A percentile compares a stretch with the other conserved stretches of the same genome.
Conservation (phyloP, 1,139 yeast genomes). For the Diutina rugosa region DNA sequence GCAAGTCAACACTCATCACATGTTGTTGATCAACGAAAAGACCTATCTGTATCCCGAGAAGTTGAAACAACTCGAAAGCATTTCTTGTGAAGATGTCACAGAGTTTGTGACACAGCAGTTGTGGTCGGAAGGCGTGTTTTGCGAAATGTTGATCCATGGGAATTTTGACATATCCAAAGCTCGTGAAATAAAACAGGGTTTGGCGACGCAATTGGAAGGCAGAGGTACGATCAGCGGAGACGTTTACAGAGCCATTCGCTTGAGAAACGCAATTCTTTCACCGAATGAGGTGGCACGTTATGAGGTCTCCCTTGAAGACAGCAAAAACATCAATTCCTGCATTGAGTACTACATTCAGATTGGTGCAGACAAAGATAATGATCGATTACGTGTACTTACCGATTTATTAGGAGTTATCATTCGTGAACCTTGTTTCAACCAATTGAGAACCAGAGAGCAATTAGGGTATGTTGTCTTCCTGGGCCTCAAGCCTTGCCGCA, state of each 20-base stretch:
- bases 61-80: slow-evolving; percentile 30
- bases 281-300: slow-evolving; percentile 31
- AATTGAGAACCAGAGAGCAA: slow-evolving; percentile 86
- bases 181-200: slow-evolving; percentile 11
- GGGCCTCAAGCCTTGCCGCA: slow-evolving; percentile 54
- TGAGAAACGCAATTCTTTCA: slow-evolving; percentile 23
- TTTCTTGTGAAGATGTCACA: slow-evolving; percentile 38
- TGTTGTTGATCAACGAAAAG: slow-evolving; percentile 55
- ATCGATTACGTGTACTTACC: slow-evolving; percentile 29
- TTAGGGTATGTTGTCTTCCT: slow-evolving; percentile 84
- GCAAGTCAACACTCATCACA: slow-evolving; percentile 55
- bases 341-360: slow-evolving; percentile 69
- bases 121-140: slow-evolving; percentile 37
- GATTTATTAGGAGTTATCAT: slow-evolving; percentile 62
- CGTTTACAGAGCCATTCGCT: slow-evolving; percentile 12
- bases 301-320: slow-evolving; percentile 45
- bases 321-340: slow-evolving; percentile 70
- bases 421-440: slow-evolving; percentile 81
- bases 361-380: slow-evolving; percentile 28
- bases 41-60: slow-evolving; percentile 57
- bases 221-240: slow-evolving; percentile 8
- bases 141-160: slow-evolving; percentile 71
- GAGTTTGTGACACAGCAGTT: slow-evolving; percentile 26
- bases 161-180: slow-evolving; percentile 54
- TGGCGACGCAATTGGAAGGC: slow-evolving; percentile 7